These are phyloP conservation scores for Byssoonygena ceratinophila DNA, from an alignment of 2,329 filamentous ascomycete genomes.

Conservation along the genomic window DNA sequence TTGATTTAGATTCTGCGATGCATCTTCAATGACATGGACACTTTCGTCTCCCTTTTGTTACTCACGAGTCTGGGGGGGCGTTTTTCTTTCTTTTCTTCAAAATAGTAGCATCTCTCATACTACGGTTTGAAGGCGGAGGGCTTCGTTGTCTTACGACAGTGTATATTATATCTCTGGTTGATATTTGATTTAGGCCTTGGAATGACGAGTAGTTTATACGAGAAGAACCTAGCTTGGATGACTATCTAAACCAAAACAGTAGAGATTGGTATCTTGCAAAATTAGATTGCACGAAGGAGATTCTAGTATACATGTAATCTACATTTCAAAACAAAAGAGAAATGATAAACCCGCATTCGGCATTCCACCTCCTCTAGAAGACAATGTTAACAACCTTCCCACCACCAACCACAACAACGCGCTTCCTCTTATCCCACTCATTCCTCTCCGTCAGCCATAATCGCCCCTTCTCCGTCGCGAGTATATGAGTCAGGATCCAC, in stretches of 20 bases:
- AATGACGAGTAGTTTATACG: neutral
- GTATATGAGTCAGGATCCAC: conserved; percentile 53
- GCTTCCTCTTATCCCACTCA: conserved; percentile 46
- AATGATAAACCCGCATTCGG: neutral
- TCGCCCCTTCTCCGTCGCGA: conserved; percentile 51
- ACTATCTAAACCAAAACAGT: neutral
- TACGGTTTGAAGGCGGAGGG: neutral
- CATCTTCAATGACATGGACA: neutral
- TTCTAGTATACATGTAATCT: neutral
- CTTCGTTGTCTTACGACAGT: neutral
- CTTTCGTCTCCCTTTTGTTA: no score
- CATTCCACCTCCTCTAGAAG: conserved; percentile 23
- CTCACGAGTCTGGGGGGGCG: no score
- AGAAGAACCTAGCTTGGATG: neutral
- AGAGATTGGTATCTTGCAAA: neutral
- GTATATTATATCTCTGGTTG: neutral
- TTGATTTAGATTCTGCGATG: neutral
- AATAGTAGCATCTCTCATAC: neutral
- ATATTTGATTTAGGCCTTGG: neutral
- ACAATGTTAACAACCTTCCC: conserved; percentile 70
- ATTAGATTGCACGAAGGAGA: neutral
- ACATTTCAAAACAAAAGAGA: neutral
- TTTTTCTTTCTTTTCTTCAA: neutral
- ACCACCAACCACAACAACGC: conserved; percentile 54
- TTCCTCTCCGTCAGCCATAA: conserved; percentile 44